Percentiles rank a stretch among this genome's conserved stretches.
These are phyloP conservation scores for Vitis hybrid DNA, from an alignment of 177 flowering plant species.

Conservation along the genomic window DNA sequence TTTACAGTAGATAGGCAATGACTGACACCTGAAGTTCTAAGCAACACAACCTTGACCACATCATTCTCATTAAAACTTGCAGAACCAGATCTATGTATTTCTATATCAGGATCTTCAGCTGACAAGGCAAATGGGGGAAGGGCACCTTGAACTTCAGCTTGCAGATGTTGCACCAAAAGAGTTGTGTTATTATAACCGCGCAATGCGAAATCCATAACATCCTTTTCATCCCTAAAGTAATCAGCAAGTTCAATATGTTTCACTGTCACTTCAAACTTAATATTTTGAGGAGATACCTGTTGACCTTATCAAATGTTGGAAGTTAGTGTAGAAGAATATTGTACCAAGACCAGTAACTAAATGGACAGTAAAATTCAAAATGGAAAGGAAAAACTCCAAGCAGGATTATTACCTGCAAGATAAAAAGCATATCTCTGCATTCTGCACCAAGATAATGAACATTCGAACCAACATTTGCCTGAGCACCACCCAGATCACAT, in stretches of 20 bases:
- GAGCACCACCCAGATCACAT: conserved; percentile 18
- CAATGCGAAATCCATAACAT: conserved; percentile 11
- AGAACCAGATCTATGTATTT: conserved; percentile 12
- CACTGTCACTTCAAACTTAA: conserved; percentile 57
- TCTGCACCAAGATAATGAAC: conserved; percentile 54
- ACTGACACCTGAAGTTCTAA: conserved; percentile 46
- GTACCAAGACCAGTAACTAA: background rate
- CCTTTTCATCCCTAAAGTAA: conserved; percentile 30
- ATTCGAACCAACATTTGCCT: conserved; percentile 20
- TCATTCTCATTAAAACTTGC: conserved; percentile 21
- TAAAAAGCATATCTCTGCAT: conserved; percentile 42
- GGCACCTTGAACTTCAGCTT: conserved; percentile 56
- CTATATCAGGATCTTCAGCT: conserved; percentile 21
- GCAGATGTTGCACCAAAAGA: conserved; percentile 40
- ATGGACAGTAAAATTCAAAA: background rate
- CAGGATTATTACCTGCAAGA: conserved; percentile 61
- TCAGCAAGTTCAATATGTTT: conserved; percentile 62
- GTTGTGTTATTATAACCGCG: conserved; percentile 18
- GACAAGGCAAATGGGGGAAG: conserved; percentile 44
- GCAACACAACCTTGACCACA: conserved; percentile 44
- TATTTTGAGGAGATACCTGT: conserved; percentile 72
- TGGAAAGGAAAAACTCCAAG: conserved; percentile 2
- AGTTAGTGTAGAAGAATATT: conserved; percentile 22
- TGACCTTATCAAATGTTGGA: conserved; percentile 38
- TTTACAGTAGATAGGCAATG: conserved; percentile 26